phyloP scores from a whole-genome alignment of 2,329 filamentous ascomycete species.

The Aspergillus quadrilineatus region DNA sequence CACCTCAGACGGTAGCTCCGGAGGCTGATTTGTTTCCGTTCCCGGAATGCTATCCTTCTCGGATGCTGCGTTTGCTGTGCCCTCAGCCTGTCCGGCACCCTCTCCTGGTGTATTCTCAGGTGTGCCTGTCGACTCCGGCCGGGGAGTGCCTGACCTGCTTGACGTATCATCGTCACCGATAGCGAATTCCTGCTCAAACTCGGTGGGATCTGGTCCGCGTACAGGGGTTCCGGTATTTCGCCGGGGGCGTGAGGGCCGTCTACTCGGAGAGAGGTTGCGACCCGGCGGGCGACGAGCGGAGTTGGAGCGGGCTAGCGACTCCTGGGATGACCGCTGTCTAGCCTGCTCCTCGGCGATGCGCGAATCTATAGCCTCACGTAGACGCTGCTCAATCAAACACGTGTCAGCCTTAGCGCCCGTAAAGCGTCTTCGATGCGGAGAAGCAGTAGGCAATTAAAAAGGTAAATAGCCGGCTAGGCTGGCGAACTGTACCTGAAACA shows the following conservation, averaged over 20 bases:
- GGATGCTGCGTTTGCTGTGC: slow-evolving; percentile 19
- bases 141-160: slow-evolving; percentile 62
- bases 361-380: slow-evolving; percentile 81
- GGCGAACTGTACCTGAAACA: slow-evolving; percentile 31
- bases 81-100: slow-evolving; percentile 24
- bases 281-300: slow-evolving; percentile 39
- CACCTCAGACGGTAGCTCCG: slow-evolving; percentile 71
- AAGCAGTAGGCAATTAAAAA: background rate
- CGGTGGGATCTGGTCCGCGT: slow-evolving; percentile 72
- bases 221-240: slow-evolving; percentile 47
- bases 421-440: background rate
- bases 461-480: slow-evolving; percentile 5
- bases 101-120: slow-evolving; percentile 26
- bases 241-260: slow-evolving; percentile 33
- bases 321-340: slow-evolving; percentile 60
- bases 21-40: slow-evolving; percentile 26
- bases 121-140: slow-evolving; percentile 44
- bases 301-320: slow-evolving; percentile 46
- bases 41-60: slow-evolving; percentile 25
- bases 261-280: slow-evolving; percentile 29
- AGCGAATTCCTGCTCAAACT: slow-evolving; percentile 83
- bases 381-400: slow-evolving; percentile 54
- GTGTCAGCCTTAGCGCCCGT: background rate
- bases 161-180: slow-evolving; percentile 77
- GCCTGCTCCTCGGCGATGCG: slow-evolving; percentile 91